Evolutionary conservation across 179 eudicot genomes (phyloP).

Genomic region (Camellia oleifera): DNA sequence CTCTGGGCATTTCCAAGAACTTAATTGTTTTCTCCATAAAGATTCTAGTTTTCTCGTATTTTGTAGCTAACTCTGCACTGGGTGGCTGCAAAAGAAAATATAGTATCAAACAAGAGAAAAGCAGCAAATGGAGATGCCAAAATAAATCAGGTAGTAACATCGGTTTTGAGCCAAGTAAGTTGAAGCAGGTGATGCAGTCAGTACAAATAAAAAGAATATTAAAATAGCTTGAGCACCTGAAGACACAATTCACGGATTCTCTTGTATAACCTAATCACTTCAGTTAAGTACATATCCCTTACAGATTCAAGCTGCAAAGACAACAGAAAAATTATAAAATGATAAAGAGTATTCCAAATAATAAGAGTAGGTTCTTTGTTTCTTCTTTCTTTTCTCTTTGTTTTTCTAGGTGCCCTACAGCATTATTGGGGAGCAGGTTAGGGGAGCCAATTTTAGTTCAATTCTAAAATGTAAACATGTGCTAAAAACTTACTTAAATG

Average conservation of each 20-base stretch:
- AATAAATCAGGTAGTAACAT: background rate
- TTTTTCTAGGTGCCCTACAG: background rate
- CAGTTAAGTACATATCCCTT: background rate
- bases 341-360: background rate
- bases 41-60: background rate
- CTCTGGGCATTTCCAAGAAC: constrained; percentile 7
- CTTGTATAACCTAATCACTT: background rate
- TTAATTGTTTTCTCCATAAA: background rate
- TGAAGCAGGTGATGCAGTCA: background rate
- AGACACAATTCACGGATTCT: background rate
- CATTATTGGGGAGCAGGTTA: too few relatives aligned
- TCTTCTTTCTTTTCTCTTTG: background rate
- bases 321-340: background rate
- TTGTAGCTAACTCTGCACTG: background rate
- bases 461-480: background rate
- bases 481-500: too few relatives aligned
- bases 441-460: background rate
- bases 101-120: background rate
- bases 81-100: constrained; percentile 4
- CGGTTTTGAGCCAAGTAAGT: background rate
- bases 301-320: background rate
- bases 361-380: background rate
- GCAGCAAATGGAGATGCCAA: background rate
- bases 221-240: background rate
- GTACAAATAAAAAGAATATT: background rate